Base-by-base conservation (phyloP, 1,284 basidiomycete genomes). In the Blastosporella zonata region DNA sequence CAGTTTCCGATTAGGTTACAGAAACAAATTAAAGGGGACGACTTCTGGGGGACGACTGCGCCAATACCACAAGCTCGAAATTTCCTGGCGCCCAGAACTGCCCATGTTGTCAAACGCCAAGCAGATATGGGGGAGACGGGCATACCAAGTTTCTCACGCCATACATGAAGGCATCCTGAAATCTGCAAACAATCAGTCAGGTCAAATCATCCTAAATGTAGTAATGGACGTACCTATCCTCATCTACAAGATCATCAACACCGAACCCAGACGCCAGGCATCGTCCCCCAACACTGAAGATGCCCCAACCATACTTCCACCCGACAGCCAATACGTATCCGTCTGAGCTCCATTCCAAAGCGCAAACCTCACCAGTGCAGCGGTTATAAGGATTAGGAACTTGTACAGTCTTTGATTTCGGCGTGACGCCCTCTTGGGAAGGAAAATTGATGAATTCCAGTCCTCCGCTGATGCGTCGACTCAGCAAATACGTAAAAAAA, bases 291-390 rank as follows among this genome's bases (percentile, higher is more conserved):
- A 96, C 86, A 62, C 90, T 95, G 75, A 94, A 93, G 3, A 97
- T 78, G 0, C 87, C 90, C 90, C 94, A 97, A 3, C 93, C 95
- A 49, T 81, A 69, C 54, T 84, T 78, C 86, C 93, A 98, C 0
- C 92, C 95, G 0, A 94, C 92, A n/a, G 94, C 95, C n/a, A 99
- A 75, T 1, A 92, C 93, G 67, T 97, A 93, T 1, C 96, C 97
- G 67, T 99, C 97, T 2, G 89, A 90, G 49, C 87, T 95, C 92
- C 94, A 97, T 56, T 92, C 82, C 65, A 97, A 75, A 10, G 81
- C 69, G 38, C 70, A 80, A 1, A 97, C 87, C n/a, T 77, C 66
- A 0, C 95, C 95, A 1, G 83, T 83, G 4, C 78, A 65, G 53
- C 71, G 71, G 48, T 75, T 75, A 55, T 81, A 78, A 33, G 78